A percentile compares a stretch with the other conserved stretches of the same genome.
Conservation (phyloP, 176 grass and related monocot genomes). For the Rhynchospora pubera region DNA sequence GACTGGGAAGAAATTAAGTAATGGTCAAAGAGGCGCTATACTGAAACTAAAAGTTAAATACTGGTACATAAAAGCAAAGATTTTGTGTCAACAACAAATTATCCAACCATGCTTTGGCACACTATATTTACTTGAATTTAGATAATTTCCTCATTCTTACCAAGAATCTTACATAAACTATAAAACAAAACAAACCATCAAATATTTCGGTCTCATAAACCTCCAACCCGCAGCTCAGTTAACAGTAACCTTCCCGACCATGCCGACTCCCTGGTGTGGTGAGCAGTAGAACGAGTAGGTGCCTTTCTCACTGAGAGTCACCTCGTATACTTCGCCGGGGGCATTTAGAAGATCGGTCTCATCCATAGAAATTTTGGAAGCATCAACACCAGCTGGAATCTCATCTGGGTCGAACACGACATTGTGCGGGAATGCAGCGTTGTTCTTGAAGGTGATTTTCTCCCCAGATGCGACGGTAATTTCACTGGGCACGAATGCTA, state of each 20-base stretch:
- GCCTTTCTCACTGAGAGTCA: conserved; percentile 76
- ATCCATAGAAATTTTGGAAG: conserved; percentile 52
- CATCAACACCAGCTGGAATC: conserved; percentile 58
- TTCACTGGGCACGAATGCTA: conserved; percentile 63
- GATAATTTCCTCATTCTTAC: conserved; percentile 10
- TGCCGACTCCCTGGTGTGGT: conserved; percentile 74
- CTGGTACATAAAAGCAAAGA: background rate
- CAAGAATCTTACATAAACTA: conserved; percentile 7
- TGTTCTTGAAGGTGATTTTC: conserved; percentile 94
- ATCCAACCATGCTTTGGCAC: background rate
- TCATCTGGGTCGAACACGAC: conserved; percentile 89
- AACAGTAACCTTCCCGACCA: conserved; percentile 89
- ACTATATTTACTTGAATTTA: conserved; percentile 2
- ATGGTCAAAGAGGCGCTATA: background rate
- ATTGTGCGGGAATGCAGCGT: conserved; percentile 90
- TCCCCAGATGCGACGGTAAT: conserved; percentile 67
- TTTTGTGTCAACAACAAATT: background rate
- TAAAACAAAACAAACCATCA: background rate
- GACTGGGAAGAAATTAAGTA: no score
- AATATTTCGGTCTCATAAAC: background rate
- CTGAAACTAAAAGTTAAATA: background rate
- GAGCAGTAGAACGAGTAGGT: conserved; percentile 85
- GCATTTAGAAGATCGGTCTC: conserved; percentile 66
- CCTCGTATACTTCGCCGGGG: conserved; percentile 49
- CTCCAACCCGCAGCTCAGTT: conserved; percentile 34